Base-by-base conservation (phyloP, 495 filamentous ascomycete species). In the Hypomontagnella monticulosa region DNA sequence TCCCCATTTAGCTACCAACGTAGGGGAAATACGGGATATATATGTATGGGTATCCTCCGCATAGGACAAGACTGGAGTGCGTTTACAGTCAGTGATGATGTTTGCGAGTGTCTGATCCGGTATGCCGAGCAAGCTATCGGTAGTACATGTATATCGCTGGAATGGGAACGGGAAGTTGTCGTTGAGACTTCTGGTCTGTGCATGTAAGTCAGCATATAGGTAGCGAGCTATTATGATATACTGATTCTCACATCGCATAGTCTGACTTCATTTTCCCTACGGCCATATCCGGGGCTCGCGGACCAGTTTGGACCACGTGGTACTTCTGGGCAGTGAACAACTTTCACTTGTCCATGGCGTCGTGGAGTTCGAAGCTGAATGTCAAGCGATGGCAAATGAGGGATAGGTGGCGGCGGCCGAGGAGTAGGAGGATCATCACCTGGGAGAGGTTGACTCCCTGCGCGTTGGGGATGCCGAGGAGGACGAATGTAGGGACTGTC, bases 21-120 rank as follows among this genome's bases (percentile, higher is more conserved):
- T 6, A 37, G 20, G 30, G 47, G 62, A 20, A 27, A 66, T 66
- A 1, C 63, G 56, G 5, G 63, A 56, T 20, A 60, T 16, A 11
- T 10, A 18, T 15, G 50, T 60, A 9, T 27, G 8, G 6, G 63
- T 56, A 12, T 49, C 50, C 12, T 11, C 16, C 1, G 37, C 42
- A 34, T 55, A 56, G n/a, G 27, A 61, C 32, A 61, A n/a, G 30
- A 55, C 30, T 32, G 56, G 63, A 33, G 56, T 56, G 38, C 63
- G 63, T 16, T 27, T 23, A 41, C 27, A 32, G 37, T 66, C 42
- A 4, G 50, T 36, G 18, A 66, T 51, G 14, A 66, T 50, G 7
- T 14, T 0, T 1, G 50, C 43, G 3, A 55, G 63, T 1, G 30
- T 12, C 0, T 51, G 2, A 3, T 60, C 43, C 6, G 48, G 43